Conservation (phyloP, 208 protist species). For the Leishmania turanica region DNA sequence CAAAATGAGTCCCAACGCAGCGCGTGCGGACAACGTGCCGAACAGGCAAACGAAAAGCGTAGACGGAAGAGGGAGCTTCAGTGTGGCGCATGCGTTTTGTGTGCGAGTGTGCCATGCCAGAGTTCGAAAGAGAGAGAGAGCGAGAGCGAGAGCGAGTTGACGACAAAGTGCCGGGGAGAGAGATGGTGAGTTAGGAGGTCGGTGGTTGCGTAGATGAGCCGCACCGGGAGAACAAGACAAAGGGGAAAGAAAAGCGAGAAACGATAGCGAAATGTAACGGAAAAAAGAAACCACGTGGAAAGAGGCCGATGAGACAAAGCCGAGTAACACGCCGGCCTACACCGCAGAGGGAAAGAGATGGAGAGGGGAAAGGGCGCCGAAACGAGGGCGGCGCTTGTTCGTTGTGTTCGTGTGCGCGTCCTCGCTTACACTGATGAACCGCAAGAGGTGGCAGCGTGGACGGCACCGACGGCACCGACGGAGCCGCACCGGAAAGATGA, state of each 20-base stretch:
- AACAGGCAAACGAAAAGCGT: constrained; percentile 6
- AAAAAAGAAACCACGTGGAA: not conserved
- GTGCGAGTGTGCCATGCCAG: not conserved
- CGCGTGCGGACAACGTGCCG: not conserved
- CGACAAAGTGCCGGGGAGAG: not conserved
- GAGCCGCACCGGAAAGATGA: too few species aligned
- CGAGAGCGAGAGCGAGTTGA: not conserved
- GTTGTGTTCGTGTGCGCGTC: not conserved
- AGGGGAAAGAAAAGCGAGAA: not conserved
- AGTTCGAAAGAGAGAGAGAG: not conserved
- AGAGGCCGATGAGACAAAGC: not conserved
- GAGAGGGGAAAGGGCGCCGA: not conserved
- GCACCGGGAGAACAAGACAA: not conserved
- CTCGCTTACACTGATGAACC: not conserved
- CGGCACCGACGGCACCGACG: not conserved
- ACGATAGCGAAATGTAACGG: not conserved
- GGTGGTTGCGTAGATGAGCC: not conserved
- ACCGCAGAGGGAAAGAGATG: not conserved
- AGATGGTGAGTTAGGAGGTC: not conserved
- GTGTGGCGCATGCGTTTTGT: not conserved
- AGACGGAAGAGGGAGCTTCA: not conserved
- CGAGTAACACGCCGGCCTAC: not conserved
- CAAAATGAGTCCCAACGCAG: constrained; percentile 1
- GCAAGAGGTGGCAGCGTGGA: not conserved
- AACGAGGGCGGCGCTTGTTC: not conserved